A percentile compares a stretch with the other conserved stretches of the same genome.
phyloP scores from a whole-genome alignment of 306 rosid species.

The Vigna mungo region DNA sequence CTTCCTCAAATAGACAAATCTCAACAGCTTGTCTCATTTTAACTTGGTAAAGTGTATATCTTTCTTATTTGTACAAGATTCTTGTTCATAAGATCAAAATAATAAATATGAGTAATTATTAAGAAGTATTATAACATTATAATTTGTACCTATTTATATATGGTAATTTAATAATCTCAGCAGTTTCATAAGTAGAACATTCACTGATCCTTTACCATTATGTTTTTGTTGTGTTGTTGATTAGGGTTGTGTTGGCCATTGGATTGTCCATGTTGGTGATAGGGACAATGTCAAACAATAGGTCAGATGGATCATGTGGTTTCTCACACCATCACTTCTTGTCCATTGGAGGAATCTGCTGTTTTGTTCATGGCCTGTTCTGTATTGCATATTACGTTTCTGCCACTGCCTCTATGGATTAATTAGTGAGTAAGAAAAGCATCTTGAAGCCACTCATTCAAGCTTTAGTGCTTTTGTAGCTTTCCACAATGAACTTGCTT shows the following conservation, averaged over 20 bases:
- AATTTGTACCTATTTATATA: no score
- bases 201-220: background rate
- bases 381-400: slow-evolving; percentile 78
- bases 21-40: slow-evolving; percentile 76
- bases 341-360: slow-evolving; percentile 90
- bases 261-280: slow-evolving; percentile 92
- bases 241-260: slow-evolving; percentile 73
- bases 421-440: slow-evolving; percentile 47
- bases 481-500: slow-evolving; percentile 28
- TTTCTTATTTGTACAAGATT: background rate
- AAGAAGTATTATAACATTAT: no score
- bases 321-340: slow-evolving; percentile 91
- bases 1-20: slow-evolving; percentile 73
- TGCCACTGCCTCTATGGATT: slow-evolving; percentile 61
- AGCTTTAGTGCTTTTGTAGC: slow-evolving; percentile 43
- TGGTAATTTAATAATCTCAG: no score
- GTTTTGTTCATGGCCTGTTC: slow-evolving; percentile 87
- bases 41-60: slow-evolving; percentile 63
- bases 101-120: background rate
- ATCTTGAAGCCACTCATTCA: slow-evolving; percentile 35
- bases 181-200: no score
- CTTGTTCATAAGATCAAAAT: background rate
- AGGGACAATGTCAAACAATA: slow-evolving; percentile 85
- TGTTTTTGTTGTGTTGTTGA: slow-evolving; percentile 31
- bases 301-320: slow-evolving; percentile 79